Percentiles rank a stretch among this genome's conserved stretches.
These are phyloP conservation scores for Aspergillus costaricaensis DNA, from an alignment of 2,329 filamentous ascomycete species.

Conservation along the genomic window DNA sequence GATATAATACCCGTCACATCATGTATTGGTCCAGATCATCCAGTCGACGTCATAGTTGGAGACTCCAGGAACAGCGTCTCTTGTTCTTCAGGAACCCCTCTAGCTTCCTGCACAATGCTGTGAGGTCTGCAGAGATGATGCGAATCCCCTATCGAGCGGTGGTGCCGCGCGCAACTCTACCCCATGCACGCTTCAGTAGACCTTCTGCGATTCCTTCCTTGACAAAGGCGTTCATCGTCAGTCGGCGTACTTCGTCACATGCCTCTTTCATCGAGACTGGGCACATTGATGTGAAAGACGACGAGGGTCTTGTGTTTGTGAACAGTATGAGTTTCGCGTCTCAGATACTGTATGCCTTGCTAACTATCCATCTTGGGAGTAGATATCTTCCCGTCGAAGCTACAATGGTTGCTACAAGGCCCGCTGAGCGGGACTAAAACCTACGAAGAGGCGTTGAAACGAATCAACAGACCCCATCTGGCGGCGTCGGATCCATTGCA, in stretches of 20 bases:
- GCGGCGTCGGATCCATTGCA: constrained; percentile 58
- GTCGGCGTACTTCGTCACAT: constrained; percentile 30
- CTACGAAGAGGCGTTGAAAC: constrained; percentile 53
- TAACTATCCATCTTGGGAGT: constrained; percentile 10
- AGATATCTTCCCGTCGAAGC: constrained; percentile 83
- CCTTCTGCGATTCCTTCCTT: background rate
- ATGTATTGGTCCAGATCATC: background rate
- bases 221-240: constrained; percentile 1
- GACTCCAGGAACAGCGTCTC: constrained; percentile 4
- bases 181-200: constrained; percentile 8
- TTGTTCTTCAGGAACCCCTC: background rate
- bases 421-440: constrained; percentile 50
- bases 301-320: constrained; percentile 86
- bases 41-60: constrained; percentile 15
- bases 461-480: constrained; percentile 53
- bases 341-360: background rate
- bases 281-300: constrained; percentile 73
- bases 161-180: constrained; percentile 8
- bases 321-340: constrained; percentile 64
- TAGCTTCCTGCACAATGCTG: constrained; percentile 7
- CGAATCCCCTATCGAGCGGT: constrained; percentile 16
- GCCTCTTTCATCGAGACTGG: constrained; percentile 68
- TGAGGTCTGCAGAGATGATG: constrained; percentile 24
- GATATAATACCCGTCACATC: background rate
- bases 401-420: constrained; percentile 63